Evolutionary conservation across 495 filamentous ascomycete genomes (phyloP), one percentile per base, ranked within the genome.

Genomic region (Trichoderma parareesei): DNA sequence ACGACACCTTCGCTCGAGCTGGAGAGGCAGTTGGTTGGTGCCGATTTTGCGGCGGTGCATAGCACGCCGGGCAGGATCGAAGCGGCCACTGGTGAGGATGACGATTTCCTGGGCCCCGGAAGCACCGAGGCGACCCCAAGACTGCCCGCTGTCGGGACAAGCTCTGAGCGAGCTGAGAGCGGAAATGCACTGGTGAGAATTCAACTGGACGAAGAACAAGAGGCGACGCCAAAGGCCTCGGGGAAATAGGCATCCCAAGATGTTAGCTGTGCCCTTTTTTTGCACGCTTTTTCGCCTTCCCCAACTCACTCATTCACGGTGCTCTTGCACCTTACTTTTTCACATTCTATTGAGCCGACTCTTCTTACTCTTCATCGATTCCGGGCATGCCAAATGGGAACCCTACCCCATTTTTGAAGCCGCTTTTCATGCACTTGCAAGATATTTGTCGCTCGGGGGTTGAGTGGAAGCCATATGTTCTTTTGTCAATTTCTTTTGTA

Each of bases 1-100:
- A 75, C 73, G 13, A 79, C 75, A 16, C 77, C 79, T 0, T 71
- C 69, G 11, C 68, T 70, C 41, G 76, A 79, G 44, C 7, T 68
- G 3, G 46, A 67, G 13, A 62, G 60, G 10, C 38, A 20, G 14
- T n/a, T 41, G 3, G n/a, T 62, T 11, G 60, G 38, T 27, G 18
- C 60, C 10, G 60, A 62, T 38, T 7, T 44, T 2, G 18, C 38
- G 38, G 60, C 60, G 37, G n/a, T 20, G 37, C 16, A 42, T 37
- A 62, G 38, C 4, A 41, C 60, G 38, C 60, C 60, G 11, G 20
- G 38, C 38, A 41, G 42, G 35, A 18, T 7, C n/a, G 41, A 18
- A 14, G 35, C 38, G 38, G 41, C 37, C 14, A 37, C 20, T 0
- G 35, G 9, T 2, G 60, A 43, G n/a, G 27, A 18, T 3, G 10